Percentiles rank a stretch among this genome's conserved stretches.
Conservation (phyloP, 768 basidiomycete genomes). For the Tricholoma bakamatsutake region DNA sequence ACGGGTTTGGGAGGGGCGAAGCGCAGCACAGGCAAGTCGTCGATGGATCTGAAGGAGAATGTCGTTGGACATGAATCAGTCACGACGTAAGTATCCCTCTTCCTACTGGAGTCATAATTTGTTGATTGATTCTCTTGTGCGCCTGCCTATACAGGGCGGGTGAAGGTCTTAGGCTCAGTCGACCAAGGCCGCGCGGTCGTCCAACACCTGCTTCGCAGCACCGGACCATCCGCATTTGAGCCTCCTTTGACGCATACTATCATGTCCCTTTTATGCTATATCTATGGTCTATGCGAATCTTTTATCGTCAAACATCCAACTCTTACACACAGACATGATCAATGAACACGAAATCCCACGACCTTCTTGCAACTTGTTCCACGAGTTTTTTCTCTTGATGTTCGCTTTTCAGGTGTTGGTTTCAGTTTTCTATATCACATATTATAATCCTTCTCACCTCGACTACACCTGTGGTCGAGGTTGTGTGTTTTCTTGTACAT, state of each 20-base stretch:
- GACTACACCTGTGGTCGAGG: not conserved
- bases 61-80: slow-evolving; percentile 31
- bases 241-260: not conserved
- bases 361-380: not conserved
- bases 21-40: slow-evolving; percentile 47
- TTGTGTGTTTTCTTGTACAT: not conserved
- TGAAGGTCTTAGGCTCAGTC: slow-evolving; percentile 41
- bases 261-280: not conserved
- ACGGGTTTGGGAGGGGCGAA: slow-evolving; percentile 60
- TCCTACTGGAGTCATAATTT: not conserved
- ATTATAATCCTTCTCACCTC: not conserved
- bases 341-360: not conserved
- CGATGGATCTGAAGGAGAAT: slow-evolving; percentile 54
- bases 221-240: slow-evolving; percentile 32
- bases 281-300: not conserved
- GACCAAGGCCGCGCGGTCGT: slow-evolving; percentile 46
- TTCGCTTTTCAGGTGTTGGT: too few relatives aligned
- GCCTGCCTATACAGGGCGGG: slow-evolving; percentile 33
- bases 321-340: not conserved
- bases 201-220: slow-evolving; percentile 36
- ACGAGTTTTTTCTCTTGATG: not conserved
- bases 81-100: slow-evolving; percentile 45
- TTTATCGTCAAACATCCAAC: not conserved
- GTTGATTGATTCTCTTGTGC: not conserved
- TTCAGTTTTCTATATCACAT: too few relatives aligned